Conservation (phyloP, 495 filamentous ascomycete genomes). For the Podospora pseudocomata region DNA sequence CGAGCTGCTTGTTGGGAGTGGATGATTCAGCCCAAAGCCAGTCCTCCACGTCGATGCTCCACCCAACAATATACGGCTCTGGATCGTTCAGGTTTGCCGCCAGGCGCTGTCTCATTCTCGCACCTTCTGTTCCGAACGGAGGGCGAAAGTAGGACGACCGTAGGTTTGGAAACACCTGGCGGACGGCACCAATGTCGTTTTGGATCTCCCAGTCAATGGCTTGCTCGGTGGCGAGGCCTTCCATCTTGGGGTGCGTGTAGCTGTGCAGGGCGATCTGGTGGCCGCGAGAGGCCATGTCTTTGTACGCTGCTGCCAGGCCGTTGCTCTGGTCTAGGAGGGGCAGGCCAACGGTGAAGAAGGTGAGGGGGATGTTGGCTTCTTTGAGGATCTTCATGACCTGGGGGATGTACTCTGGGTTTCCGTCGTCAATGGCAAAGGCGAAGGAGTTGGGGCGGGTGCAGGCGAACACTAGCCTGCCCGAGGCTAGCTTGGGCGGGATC, state of each 20-base stretch:
- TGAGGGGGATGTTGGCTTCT: slow-evolving; percentile 61
- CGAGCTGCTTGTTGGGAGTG: slow-evolving; percentile 71
- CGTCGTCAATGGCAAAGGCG: slow-evolving; percentile 80
- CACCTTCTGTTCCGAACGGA: slow-evolving; percentile 71
- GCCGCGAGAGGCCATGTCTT: slow-evolving; percentile 59
- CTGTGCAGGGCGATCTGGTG: slow-evolving; percentile 76
- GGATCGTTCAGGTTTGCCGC: slow-evolving; percentile 44
- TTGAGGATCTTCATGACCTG: slow-evolving; percentile 63
- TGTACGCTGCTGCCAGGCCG: slow-evolving; percentile 62
- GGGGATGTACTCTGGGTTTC: slow-evolving; percentile 58
- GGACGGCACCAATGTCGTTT: slow-evolving; percentile 58
- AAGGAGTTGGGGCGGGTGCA: slow-evolving; percentile 72
- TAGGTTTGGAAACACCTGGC: slow-evolving; percentile 45
- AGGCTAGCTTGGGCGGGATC: slow-evolving; percentile 60
- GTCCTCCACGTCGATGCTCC: slow-evolving; percentile 76
- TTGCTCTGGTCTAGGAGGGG: slow-evolving; percentile 57
- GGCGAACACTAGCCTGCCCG: slow-evolving; percentile 57
- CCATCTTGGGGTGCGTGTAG: slow-evolving; percentile 72
- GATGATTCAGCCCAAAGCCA: slow-evolving; percentile 65
- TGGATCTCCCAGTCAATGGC: slow-evolving; percentile 69
- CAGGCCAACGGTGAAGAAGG: slow-evolving; percentile 73
- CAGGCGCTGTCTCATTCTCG: slow-evolving; percentile 63
- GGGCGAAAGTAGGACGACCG: slow-evolving; percentile 64
- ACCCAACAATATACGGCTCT: slow-evolving; percentile 60
- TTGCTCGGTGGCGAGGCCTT: slow-evolving; percentile 54